Percentiles rank a stretch among this genome's conserved stretches.
phyloP scores from a whole-genome alignment of 2,329 filamentous ascomycete species.

The Aspergillus phoenicis region DNA sequence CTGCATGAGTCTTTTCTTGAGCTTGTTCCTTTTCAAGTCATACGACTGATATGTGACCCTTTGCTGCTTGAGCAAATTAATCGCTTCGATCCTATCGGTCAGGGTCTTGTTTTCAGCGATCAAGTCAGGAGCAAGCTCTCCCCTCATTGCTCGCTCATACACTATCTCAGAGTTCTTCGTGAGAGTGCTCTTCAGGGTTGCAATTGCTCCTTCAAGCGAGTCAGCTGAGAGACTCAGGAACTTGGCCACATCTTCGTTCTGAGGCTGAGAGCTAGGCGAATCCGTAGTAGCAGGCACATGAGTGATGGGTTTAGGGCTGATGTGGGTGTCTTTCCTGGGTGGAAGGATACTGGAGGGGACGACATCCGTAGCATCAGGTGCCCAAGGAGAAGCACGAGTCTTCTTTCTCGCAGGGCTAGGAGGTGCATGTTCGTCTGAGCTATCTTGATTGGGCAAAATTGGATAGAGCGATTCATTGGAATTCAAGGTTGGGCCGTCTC shows the following conservation, averaged over 20 bases:
- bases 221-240: constrained; percentile 36
- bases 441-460: constrained; percentile 29
- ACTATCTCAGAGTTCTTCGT: constrained; percentile 41
- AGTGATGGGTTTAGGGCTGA: constrained; percentile 17
- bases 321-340: background rate
- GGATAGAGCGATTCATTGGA: constrained; percentile 34
- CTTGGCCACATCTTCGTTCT: constrained; percentile 29
- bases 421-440: constrained; percentile 12
- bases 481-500: constrained; percentile 26
- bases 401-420: constrained; percentile 2
- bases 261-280: constrained; percentile 18
- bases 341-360: background rate
- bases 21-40: constrained; percentile 33
- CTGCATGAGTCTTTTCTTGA: constrained; percentile 41
- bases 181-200: constrained; percentile 33
- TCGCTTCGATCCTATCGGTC: constrained; percentile 40
- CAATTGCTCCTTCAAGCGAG: constrained; percentile 31
- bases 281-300: constrained; percentile 10
- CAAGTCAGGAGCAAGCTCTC: constrained; percentile 36
- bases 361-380: constrained; percentile 5
- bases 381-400: constrained; percentile 6
- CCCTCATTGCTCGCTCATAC: constrained; percentile 42
- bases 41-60: constrained; percentile 30
- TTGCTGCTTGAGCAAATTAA: constrained; percentile 37
- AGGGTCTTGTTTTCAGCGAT: constrained; percentile 40